Evolutionary conservation across 2,329 filamentous ascomycete species (phyloP).

Genomic region (Aureobasidium sp.): DNA sequence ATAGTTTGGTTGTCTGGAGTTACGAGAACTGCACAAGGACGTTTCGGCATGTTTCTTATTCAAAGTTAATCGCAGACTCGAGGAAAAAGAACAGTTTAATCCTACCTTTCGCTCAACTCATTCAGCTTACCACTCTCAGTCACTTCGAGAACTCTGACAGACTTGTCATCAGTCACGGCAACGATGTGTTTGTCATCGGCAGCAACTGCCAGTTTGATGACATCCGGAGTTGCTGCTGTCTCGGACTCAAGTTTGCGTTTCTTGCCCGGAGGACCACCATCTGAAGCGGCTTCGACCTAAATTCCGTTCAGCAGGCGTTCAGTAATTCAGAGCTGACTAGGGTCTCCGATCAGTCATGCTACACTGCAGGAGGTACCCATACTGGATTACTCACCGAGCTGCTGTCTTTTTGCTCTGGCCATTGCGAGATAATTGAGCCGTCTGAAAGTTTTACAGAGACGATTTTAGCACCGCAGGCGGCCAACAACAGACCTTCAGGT

Average conservation of each 20-base stretch:
- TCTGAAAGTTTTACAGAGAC: constrained; percentile 58
- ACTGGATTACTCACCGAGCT: constrained; percentile 12
- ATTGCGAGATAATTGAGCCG: constrained; percentile 54
- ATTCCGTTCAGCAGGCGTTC: neutral
- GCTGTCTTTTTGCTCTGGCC: constrained; percentile 40
- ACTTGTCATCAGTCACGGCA: constrained; percentile 85
- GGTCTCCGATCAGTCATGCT: constrained; percentile 3
- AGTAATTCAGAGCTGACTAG: neutral
- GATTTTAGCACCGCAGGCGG: constrained; percentile 65
- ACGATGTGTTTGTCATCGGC: constrained; percentile 61
- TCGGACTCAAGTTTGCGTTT: constrained; percentile 33
- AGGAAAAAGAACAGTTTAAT: neutral
- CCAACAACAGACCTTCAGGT: constrained; percentile 53
- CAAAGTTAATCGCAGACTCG: neutral
- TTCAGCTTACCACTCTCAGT: constrained; percentile 53
- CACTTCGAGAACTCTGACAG: constrained; percentile 72
- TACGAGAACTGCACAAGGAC: constrained; percentile 69
- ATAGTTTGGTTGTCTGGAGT: constrained; percentile 65
- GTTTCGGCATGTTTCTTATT: constrained; percentile 74
- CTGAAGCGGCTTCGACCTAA: constrained; percentile 8
- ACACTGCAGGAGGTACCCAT: neutral
- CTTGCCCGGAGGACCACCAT: constrained; percentile 34
- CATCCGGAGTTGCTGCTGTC: constrained; percentile 37
- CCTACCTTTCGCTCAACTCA: constrained; percentile 65
- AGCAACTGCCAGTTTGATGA: constrained; percentile 62